Evolutionary conservation across 768 basidiomycete species (phyloP).

Genomic region (Astraeus odoratus): DNA sequence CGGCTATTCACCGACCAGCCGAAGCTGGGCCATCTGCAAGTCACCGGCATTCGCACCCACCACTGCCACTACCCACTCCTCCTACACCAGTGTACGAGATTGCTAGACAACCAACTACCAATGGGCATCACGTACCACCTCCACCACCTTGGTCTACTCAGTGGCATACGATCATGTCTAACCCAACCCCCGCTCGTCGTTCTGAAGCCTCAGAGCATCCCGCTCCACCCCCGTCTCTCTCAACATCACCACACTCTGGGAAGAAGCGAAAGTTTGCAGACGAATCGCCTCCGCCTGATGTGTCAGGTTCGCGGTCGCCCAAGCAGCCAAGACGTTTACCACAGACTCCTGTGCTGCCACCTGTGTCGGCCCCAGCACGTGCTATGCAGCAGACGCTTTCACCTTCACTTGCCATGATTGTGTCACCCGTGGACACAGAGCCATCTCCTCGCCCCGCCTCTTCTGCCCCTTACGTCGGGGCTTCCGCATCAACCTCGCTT

Average conservation of each 20-base stretch:
- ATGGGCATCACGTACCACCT: slow-evolving; percentile 29
- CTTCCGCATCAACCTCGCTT: slow-evolving; percentile 11
- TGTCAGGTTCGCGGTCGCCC: slow-evolving; percentile 21
- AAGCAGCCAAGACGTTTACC: slow-evolving; percentile 27
- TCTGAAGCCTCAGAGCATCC: slow-evolving; percentile 22
- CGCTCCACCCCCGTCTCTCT: slow-evolving; percentile 1
- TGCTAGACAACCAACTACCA: slow-evolving; percentile 22
- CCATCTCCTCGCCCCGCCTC: slow-evolving; percentile 27
- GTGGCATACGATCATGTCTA: slow-evolving; percentile 19
- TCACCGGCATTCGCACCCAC: slow-evolving; percentile 24
- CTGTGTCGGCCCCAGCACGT: slow-evolving; percentile 19
- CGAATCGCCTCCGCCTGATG: slow-evolving; percentile 19
- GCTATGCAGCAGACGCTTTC: slow-evolving; percentile 29
- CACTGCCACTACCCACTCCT: slow-evolving; percentile 26
- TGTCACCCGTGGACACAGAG: slow-evolving; percentile 27
- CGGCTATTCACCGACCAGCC: slow-evolving; percentile 12
- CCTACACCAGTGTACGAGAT: slow-evolving; percentile 31
- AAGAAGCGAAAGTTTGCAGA: slow-evolving; percentile 31
- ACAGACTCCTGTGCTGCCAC: slow-evolving; percentile 26
- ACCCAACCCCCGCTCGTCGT: slow-evolving; percentile 10
- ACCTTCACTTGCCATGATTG: slow-evolving; percentile 30
- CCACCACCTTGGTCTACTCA: slow-evolving; percentile 30
- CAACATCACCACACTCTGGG: slow-evolving; percentile 24
- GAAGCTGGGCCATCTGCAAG: slow-evolving; percentile 25
- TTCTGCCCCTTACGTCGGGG: slow-evolving; percentile 17